Evolutionary conservation across 345 rosid species (phyloP), one percentile per base, ranked within the genome.

Genomic region (Dipteronia dyeriana): DNA sequence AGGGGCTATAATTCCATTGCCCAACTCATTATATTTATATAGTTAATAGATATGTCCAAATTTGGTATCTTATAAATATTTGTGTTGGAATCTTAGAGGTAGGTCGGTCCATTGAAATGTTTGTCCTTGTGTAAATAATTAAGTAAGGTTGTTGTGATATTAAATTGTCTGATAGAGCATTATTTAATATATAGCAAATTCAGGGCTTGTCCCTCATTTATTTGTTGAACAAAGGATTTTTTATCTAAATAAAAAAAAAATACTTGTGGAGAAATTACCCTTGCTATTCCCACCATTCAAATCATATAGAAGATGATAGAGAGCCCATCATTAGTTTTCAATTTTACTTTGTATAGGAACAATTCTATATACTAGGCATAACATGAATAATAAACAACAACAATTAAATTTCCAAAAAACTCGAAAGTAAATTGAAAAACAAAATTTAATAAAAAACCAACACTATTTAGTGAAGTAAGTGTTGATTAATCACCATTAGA

Each of bases 401-500:
- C 45, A 45, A 45, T 45, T 7, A 20, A 19, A 59, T 59, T 22
- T 59, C 63, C 26, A 59, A n/a, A n/a, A 5, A 59, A 59, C 63
- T 19, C 10, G 3, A 20, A 20, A 59, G 20, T 16, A 2, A 59
- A 20, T 59, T 59, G 63, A 59, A 59, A 59, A 45, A 68, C 11
- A n/a, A 4, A 68, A 49, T 17, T 13, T 2, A 19, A 39, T 25
- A 9, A 53, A 16, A 53, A 53, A 45, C 49, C 49, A 2, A 10
- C 13, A 9, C 13, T 45, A 45, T 45, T 45, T 45, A 45, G 13
- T 45, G 49, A 53, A 53, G 25, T 56, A n/a, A 57, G 25, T 20
- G 20, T 20, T 49, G 16, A 49, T 73, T 43, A 81, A 74, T 83
- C 80, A 47, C 86, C 82, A 57, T 83, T 54, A 68, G 88, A 64